Evolutionary conservation across 1,284 basidiomycete genomes (phyloP).

Genomic region (Ganoderma lucidum): DNA sequence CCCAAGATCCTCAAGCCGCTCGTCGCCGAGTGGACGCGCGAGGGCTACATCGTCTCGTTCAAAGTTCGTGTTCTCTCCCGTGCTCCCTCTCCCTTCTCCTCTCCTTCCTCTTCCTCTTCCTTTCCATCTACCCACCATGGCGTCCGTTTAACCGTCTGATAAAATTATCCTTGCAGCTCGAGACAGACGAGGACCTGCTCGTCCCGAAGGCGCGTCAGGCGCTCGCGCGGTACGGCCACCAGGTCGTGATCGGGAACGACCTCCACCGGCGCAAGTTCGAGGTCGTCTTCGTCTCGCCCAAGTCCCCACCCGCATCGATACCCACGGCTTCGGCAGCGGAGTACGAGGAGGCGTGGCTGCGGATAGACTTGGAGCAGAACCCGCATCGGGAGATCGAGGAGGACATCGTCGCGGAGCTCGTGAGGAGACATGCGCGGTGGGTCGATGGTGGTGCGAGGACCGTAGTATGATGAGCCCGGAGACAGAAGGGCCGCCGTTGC

Average conservation of each 20-base stretch:
- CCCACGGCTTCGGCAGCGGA: slow-evolving; percentile 29
- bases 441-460: slow-evolving; percentile 40
- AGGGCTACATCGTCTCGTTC: slow-evolving; percentile 95
- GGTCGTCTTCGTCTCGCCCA: slow-evolving; percentile 83
- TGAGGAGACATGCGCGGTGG: slow-evolving; percentile 81
- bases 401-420: slow-evolving; percentile 84
- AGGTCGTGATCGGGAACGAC: slow-evolving; percentile 97
- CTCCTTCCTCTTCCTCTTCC: not conserved
- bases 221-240: slow-evolving; percentile 94
- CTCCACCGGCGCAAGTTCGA: slow-evolving; percentile 89
- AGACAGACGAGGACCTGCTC: slow-evolving; percentile 87
- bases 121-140: too few relatives aligned
- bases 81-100: not conserved
- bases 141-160: slow-evolving; percentile 2
- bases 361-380: slow-evolving; percentile 58
- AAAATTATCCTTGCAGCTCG: slow-evolving; percentile 66
- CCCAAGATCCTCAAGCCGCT: slow-evolving; percentile 95
- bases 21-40: slow-evolving; percentile 93
- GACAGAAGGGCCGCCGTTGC: not conserved
- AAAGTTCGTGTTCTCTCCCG: slow-evolving; percentile 66
- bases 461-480: not conserved
- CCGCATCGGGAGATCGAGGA: slow-evolving; percentile 90
- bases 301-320: slow-evolving; percentile 23
- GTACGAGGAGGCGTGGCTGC: slow-evolving; percentile 78
- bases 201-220: slow-evolving; percentile 92